Conservation (phyloP, 257 asterid species). For the Nicotiana tomentosiformis region DNA sequence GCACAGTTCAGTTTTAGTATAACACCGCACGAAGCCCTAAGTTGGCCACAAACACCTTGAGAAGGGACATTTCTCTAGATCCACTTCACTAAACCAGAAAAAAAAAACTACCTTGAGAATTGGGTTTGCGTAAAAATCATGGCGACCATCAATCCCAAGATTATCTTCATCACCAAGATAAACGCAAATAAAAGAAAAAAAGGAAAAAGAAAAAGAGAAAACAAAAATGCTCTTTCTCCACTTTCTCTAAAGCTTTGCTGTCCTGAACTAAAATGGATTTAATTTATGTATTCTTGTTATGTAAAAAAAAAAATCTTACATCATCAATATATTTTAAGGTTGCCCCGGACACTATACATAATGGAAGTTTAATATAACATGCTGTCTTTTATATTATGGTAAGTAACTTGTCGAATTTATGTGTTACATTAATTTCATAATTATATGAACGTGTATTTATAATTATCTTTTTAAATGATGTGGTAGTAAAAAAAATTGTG, state of each 20-base stretch:
- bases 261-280: background rate
- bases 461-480: background rate
- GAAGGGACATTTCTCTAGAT: conserved; percentile 41
- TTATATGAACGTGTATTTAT: no score
- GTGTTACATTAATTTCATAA: no score
- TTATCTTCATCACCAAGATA: background rate
- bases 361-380: no score
- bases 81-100: conserved; percentile 15
- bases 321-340: no score
- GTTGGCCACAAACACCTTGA: conserved; percentile 49
- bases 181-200: background rate
- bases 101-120: conserved; percentile 25
- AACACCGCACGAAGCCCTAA: conserved; percentile 27
- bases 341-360: no score
- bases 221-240: no score
- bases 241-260: background rate
- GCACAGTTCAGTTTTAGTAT: conserved; percentile 4
- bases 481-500: background rate
- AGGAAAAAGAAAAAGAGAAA: background rate
- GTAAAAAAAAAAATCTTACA: no score
- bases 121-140: conserved; percentile 18
- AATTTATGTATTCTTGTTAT: no score
- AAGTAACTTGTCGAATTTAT: no score
- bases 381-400: no score
- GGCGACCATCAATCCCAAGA: conserved; percentile 49